These are phyloP conservation scores for Septoria linicola DNA, from an alignment of 2,329 filamentous ascomycete genomes.

Conservation along the genomic window DNA sequence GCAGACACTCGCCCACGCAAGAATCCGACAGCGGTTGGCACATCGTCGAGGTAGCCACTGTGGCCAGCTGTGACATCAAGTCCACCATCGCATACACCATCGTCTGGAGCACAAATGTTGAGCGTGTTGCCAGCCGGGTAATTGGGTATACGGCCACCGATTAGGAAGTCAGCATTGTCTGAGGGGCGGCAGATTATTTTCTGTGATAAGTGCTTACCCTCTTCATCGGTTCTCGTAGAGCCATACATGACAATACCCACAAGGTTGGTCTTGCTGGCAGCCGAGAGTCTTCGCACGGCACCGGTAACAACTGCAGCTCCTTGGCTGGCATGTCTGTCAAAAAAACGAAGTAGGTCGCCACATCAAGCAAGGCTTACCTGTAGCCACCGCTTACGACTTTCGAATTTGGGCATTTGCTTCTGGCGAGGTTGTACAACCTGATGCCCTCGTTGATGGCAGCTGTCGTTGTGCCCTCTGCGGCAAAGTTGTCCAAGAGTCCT, in stretches of 20 bases:
- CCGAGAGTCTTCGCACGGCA: constrained; percentile 33
- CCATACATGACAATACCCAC: constrained; percentile 42
- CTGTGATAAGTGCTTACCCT: constrained; percentile 13
- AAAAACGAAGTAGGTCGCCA: background rate
- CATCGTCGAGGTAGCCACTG: background rate
- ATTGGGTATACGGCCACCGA: constrained; percentile 34
- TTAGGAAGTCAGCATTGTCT: too few species aligned
- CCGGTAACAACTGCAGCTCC: constrained; percentile 41
- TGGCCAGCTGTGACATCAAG: constrained; percentile 5
- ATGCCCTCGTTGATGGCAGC: constrained; percentile 23
- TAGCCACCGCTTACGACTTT: constrained; percentile 31
- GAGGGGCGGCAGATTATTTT: too few species aligned
- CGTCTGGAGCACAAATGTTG: constrained; percentile 9
- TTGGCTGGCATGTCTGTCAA: constrained; percentile 31
- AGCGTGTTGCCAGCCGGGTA: constrained; percentile 35
- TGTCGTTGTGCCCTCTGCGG: constrained; percentile 20
- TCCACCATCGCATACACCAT: constrained; percentile 9
- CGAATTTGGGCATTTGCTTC: constrained; percentile 30
- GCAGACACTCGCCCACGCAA: constrained; percentile 2
- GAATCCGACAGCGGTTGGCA: constrained; percentile 2
- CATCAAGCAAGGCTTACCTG: constrained; percentile 14
- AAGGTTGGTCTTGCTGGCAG: constrained; percentile 34
- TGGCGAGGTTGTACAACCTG: constrained; percentile 26
- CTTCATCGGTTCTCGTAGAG: constrained; percentile 41
- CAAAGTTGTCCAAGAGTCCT: constrained; percentile 20